A percentile compares a stretch with the other conserved stretches of the same genome.
Evolutionary conservation across 805 yeast genomes (phyloP).

Genomic region (Trichomonascus vanleenenianus): DNA sequence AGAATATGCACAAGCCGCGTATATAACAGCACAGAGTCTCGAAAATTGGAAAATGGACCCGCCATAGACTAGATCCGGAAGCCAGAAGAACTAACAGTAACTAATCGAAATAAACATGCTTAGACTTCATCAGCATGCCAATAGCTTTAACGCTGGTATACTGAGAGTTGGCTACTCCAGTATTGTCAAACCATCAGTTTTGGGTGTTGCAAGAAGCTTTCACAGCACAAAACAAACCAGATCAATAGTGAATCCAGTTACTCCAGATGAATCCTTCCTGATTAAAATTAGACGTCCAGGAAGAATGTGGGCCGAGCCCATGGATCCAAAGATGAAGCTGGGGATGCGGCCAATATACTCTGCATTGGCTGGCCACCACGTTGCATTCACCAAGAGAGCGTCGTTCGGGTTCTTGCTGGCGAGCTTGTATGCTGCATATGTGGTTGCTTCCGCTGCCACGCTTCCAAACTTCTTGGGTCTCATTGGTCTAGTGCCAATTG

Average conservation of each 20-base stretch:
- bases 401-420: slow-evolving; percentile 52
- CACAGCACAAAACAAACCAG: slow-evolving; percentile 2
- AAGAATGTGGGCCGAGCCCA: slow-evolving; percentile 34
- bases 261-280: slow-evolving; percentile 36
- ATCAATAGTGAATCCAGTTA: slow-evolving; percentile 21
- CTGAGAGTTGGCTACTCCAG: too few relatives aligned
- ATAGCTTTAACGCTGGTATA: too few relatives aligned
- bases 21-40: too few relatives aligned
- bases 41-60: too few relatives aligned
- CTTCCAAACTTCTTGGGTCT: slow-evolving; percentile 38
- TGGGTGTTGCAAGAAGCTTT: slow-evolving; percentile 61
- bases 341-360: slow-evolving; percentile 57
- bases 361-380: slow-evolving; percentile 54
- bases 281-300: slow-evolving; percentile 36
- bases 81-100: too few relatives aligned
- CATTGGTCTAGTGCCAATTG: slow-evolving; percentile 35
- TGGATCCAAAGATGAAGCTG: slow-evolving; percentile 45
- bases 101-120: too few relatives aligned
- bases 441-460: slow-evolving; percentile 39
- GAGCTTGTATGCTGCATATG: slow-evolving; percentile 56
- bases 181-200: slow-evolving; percentile 34
- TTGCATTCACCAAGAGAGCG: slow-evolving; percentile 54
- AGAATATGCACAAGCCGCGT: too few relatives aligned
- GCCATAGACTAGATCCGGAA: too few relatives aligned
- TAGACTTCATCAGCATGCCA: too few relatives aligned